Base-by-base conservation (phyloP, 768 basidiomycete species). In the Amanita jacksonii region DNA sequence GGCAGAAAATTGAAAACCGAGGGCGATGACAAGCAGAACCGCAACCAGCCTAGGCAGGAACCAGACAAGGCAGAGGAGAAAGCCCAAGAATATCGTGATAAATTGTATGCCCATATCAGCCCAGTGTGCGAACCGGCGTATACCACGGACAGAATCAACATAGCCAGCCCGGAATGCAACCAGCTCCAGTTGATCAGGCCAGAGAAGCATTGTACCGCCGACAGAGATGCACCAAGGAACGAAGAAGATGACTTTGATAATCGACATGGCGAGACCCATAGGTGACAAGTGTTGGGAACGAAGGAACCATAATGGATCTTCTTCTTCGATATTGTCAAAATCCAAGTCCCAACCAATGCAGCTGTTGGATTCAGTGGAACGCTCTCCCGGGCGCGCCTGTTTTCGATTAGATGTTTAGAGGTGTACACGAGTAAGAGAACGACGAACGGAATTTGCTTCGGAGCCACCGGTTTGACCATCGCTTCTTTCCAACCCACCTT, bases 201-300 rank as follows among this genome's bases (percentile, higher is more conserved):
- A 63, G 27, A 68, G 51, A 5, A 69, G 41, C 38, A 73, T 67
- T 10, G 60, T 52, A 3, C 61, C 69, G 24, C 71, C 70, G n/a
- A 70, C 66, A 25, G 61, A 54, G 30, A 64, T 53, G 44, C 68
- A 69, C 71, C 71, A 73, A 27, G 71, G 71, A 0, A 73, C 40
- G 48, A 73, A 70, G 16, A 62, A 52, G 2, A 63, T 4, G 8
- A 61, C 30, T 28, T 25, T 44, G 9, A 24, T 16, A 2, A 36
- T n/a, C 10, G 34, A 36, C 10, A 24, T 35, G n/a, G 33, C 58
- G 57, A 24, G 60, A 41, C 16, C 59, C 41, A 34, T 55, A 42
- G 24, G 41, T 32, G 18, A 56, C 27, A 20, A 60, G 31, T 25
- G 52, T 47, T 9, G 32, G 44, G 31, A 53, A 38, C 31, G 51